A percentile compares a stretch with the other conserved stretches of the same genome.
Conservation (phyloP, 2,329 filamentous ascomycete genomes). For the Diplocarpon rosae region DNA sequence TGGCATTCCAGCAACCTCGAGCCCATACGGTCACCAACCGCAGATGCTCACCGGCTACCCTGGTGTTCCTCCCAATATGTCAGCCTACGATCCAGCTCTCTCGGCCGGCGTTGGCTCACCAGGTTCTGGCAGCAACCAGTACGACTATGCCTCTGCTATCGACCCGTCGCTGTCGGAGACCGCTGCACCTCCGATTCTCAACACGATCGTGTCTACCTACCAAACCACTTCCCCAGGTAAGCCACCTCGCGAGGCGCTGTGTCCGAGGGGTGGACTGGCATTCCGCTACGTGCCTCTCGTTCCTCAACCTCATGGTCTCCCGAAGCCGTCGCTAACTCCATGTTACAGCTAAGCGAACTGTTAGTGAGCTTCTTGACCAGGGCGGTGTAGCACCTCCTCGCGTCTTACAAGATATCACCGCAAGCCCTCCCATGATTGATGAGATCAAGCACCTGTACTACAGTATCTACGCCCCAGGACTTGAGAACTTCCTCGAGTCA, state of each 20-base stretch:
- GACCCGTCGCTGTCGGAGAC: slow-evolving; percentile 52
- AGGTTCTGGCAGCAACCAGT: slow-evolving; percentile 33
- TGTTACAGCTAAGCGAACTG: slow-evolving; percentile 49
- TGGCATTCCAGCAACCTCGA: slow-evolving; percentile 23
- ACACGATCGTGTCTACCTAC: slow-evolving; percentile 12
- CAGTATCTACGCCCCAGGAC: slow-evolving; percentile 63
- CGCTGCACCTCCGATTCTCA: slow-evolving; percentile 24
- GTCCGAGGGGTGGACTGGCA: slow-evolving; percentile 39
- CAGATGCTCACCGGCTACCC: slow-evolving; percentile 35
- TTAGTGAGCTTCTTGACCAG: slow-evolving; percentile 59
- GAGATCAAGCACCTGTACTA: slow-evolving; percentile 64
- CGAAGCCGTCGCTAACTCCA: slow-evolving; percentile 34
- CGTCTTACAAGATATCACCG: slow-evolving; percentile 36
- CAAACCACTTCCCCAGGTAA: slow-evolving; percentile 24
- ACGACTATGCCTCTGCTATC: slow-evolving; percentile 50
- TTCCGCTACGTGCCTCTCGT: slow-evolving; percentile 27
- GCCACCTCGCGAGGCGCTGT: slow-evolving; percentile 14
- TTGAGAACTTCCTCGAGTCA: slow-evolving; percentile 71
- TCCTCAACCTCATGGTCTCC: slow-evolving; percentile 18
- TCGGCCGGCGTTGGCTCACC: slow-evolving; percentile 33
- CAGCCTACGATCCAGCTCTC: slow-evolving; percentile 25
- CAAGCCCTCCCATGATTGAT: slow-evolving; percentile 39
- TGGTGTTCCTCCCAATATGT: slow-evolving; percentile 16
- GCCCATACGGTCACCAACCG: slow-evolving; percentile 37
- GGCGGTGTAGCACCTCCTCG: slow-evolving; percentile 49